These are phyloP conservation scores for Trichosporon sp. DNA, from an alignment of 1,284 basidiomycete genomes.

Conservation along the genomic window DNA sequence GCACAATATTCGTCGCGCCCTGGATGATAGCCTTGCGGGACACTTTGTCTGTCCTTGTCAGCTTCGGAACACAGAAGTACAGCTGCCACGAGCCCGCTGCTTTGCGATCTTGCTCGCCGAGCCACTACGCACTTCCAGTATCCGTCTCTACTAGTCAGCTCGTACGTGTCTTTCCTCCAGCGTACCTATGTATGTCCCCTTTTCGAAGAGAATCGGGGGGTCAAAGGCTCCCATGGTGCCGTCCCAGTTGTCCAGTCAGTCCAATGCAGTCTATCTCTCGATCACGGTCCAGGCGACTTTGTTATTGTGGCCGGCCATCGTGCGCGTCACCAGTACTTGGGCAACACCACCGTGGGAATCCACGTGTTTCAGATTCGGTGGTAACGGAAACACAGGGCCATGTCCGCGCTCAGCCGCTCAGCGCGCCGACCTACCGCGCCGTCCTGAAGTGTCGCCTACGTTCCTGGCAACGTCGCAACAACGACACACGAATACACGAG, in stretches of 20 bases:
- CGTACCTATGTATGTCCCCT: constrained; percentile 41
- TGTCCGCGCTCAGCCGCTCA: too few relatives aligned
- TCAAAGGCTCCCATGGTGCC: constrained; percentile 43
- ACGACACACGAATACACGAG: not conserved
- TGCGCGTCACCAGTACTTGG: not conserved
- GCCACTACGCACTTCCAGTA: constrained; percentile 42
- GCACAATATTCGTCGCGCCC: constrained; percentile 92
- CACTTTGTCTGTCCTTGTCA: constrained; percentile 61
- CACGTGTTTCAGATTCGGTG: not conserved
- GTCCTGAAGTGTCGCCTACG: not conserved
- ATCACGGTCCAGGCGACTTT: not conserved
- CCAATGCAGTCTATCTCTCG: not conserved
- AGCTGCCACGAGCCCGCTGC: not conserved
- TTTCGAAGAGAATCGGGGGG: constrained; percentile 40
- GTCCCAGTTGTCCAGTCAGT: not conserved
- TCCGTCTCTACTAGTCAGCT: constrained; percentile 36
- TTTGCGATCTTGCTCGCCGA: too few relatives aligned
- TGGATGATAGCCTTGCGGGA: constrained; percentile 87
- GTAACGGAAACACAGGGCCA: not conserved
- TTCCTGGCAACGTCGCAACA: not conserved
- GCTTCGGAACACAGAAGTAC: not conserved
- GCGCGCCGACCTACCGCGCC: too few relatives aligned
- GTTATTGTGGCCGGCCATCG: not conserved
- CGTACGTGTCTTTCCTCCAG: not conserved
- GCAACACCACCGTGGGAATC: not conserved